These are phyloP conservation scores for Houttuynia cordata DNA, from an alignment of 164 flowering plant species.

Conservation along the genomic window DNA sequence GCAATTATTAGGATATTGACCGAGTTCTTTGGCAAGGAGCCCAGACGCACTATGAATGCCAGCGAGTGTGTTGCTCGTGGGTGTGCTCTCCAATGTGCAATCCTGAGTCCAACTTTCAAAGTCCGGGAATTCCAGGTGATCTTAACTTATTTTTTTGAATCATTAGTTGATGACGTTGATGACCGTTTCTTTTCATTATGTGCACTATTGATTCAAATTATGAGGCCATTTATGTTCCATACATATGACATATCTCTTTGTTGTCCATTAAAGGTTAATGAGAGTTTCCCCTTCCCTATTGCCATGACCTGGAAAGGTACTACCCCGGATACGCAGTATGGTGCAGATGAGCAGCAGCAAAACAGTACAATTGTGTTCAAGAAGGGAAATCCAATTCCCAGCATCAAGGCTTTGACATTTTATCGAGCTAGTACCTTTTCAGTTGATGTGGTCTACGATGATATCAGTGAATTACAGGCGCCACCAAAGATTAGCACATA, in stretches of 20 bases:
- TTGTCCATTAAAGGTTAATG: conserved; percentile 41
- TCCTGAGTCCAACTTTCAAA: conserved; percentile 87
- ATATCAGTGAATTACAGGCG: conserved; percentile 48
- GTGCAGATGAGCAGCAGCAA: conserved; percentile 47
- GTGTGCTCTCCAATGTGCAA: conserved; percentile 76
- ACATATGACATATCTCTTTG: neutral
- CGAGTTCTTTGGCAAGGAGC: conserved; percentile 79
- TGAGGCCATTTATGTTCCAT: neutral
- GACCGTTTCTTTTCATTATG: neutral
- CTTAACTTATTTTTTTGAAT: too few relatives aligned
- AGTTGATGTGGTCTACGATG: conserved; percentile 69
- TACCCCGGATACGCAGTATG: conserved; percentile 48
- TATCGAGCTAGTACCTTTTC: conserved; percentile 60
- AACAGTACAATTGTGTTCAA: conserved; percentile 4
- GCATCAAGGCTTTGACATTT: conserved; percentile 73
- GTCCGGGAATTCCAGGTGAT: conserved; percentile 83
- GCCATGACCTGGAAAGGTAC: conserved; percentile 75
- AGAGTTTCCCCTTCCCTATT: conserved; percentile 67
- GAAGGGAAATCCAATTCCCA: conserved; percentile 64
- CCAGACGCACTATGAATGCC: conserved; percentile 90
- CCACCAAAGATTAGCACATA: conserved; percentile 75
- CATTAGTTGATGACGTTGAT: too few relatives aligned
- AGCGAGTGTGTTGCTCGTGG: conserved; percentile 92
- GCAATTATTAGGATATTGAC: conserved; percentile 65
- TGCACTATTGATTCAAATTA: neutral